Evolutionary conservation across 148 eudicot species (phyloP), one percentile per base, ranked within the genome.

Genomic region (Chenopodium quinoa): DNA sequence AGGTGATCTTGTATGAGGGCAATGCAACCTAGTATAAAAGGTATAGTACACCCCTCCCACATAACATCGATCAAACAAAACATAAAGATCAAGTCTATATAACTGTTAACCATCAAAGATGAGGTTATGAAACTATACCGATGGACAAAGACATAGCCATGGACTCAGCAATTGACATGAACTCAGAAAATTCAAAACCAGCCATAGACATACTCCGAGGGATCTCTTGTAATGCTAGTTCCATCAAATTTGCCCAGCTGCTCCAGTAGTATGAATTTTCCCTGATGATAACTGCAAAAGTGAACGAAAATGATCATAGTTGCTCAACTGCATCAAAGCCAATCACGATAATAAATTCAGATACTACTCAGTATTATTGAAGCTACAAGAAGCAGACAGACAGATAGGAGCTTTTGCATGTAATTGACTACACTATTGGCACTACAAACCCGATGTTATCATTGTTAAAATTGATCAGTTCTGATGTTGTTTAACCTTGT

Each of bases 211-310:
- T 71, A 19, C 7, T 71, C 75, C 4, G 31, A n/a, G 44, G 67
- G 34, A 10, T 80, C 71, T 73, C 48, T 71, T 17, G 16, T 3
- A 13, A 47, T 5, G 1, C 34, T 62, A 65, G 31, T 27, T 58
- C 77, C 77, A 31, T 62, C 77, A 62, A 72, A 73, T 27, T 80
- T 80, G 9, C 62, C 25, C 10, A 80, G 4, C 31, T 60, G 69
- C 77, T 80, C 78, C 19, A 29, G 13, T 7, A 80, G 9, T 44
- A 44, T 8, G 77, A 58, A 13, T 8, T 29, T 66, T 1, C 56
- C 60, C 32, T 62, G 71, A 60, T 60, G 37, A 60, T 72, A 62
- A 44, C 82, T 80, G 82, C 71, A 80, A 63, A 40, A 23, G 1
- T 27, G n/a, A 50, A 50, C 7, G 10, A 20, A 19, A 10, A 17